Conservation (phyloP, 139 green algal species). For the Closterium sp. region DNA sequence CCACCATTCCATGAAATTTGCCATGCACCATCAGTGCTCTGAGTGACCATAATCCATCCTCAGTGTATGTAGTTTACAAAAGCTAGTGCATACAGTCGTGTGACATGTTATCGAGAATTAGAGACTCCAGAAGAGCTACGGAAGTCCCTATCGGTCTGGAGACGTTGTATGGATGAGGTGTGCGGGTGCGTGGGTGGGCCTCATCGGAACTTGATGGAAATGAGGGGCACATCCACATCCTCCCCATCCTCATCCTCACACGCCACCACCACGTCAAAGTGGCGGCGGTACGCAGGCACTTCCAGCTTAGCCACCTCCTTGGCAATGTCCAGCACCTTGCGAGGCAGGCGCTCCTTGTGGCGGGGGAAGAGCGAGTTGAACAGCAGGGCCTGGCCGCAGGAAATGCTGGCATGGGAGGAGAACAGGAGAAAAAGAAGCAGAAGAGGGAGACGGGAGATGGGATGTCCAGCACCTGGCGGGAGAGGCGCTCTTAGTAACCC, state of each 20-base stretch:
- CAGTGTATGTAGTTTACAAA: too few species aligned
- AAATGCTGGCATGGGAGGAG: slow-evolving; percentile 65
- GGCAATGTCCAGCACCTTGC: slow-evolving; percentile 74
- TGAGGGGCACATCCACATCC: slow-evolving; percentile 79
- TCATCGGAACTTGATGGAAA: slow-evolving; percentile 75
- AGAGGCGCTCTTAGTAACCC: slow-evolving; percentile 90
- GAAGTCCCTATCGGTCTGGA: too few species aligned
- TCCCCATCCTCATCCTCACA: slow-evolving; percentile 90
- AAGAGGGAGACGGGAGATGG: slow-evolving; percentile 32
- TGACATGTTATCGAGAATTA: too few species aligned
- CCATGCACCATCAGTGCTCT: too few species aligned
- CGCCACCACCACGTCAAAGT: slow-evolving; percentile 99
- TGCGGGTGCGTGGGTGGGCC: not conserved
- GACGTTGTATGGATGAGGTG: too few species aligned
- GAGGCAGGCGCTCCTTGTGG: slow-evolving; percentile 87
- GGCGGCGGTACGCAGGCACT: slow-evolving; percentile 68
- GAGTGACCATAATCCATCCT: too few species aligned
- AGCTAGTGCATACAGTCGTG: too few species aligned
- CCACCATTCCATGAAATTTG: too few species aligned
- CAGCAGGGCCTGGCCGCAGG: slow-evolving; percentile 82
- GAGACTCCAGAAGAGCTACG: too few species aligned
- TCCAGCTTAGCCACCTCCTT: slow-evolving; percentile 80
- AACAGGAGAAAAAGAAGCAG: not conserved
- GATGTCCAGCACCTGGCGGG: slow-evolving; percentile 72
- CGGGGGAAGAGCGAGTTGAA: slow-evolving; percentile 99